Percentiles rank a stretch among this genome's conserved stretches.
Conservation (phyloP, 345 rosid species). For the Eucalyptus erythrocorys region DNA sequence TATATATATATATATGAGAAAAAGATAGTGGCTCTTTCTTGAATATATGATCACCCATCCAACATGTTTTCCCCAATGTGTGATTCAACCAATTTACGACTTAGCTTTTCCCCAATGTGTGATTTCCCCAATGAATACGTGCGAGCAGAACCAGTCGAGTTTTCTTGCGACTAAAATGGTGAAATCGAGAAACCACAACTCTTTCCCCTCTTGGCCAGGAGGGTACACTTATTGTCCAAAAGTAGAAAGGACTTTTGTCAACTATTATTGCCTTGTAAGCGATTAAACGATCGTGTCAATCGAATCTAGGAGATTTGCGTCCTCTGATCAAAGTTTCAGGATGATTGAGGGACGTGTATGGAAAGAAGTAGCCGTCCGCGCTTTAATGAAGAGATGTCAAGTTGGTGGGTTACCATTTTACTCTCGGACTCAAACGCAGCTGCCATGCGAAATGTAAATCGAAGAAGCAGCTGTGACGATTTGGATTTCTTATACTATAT, state of each 20-base stretch:
- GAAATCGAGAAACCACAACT: background rate
- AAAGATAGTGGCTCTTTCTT: background rate
- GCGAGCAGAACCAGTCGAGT: background rate
- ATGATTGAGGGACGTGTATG: background rate
- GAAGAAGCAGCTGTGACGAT: background rate
- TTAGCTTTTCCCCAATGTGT: background rate
- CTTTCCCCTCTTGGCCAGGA: background rate
- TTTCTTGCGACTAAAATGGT: background rate
- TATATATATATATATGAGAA: background rate
- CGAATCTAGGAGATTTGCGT: background rate
- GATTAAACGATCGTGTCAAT: background rate
- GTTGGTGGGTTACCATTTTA: background rate
- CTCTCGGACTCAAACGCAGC: background rate
- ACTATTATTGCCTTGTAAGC: background rate
- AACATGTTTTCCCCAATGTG: background rate
- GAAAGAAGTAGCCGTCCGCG: background rate
- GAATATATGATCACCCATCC: background rate
- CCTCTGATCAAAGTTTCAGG: background rate
- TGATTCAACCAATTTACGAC: background rate
- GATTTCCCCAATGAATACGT: background rate
- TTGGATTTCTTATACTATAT: background rate
- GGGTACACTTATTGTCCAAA: background rate
- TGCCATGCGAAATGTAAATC: background rate
- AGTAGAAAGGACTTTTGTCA: background rate
- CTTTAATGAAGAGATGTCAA: background rate